Percentiles rank a stretch among this genome's conserved stretches.
phyloP scores from a whole-genome alignment of 371 early-diverging fungal species.

The Mucor racemosus region DNA sequence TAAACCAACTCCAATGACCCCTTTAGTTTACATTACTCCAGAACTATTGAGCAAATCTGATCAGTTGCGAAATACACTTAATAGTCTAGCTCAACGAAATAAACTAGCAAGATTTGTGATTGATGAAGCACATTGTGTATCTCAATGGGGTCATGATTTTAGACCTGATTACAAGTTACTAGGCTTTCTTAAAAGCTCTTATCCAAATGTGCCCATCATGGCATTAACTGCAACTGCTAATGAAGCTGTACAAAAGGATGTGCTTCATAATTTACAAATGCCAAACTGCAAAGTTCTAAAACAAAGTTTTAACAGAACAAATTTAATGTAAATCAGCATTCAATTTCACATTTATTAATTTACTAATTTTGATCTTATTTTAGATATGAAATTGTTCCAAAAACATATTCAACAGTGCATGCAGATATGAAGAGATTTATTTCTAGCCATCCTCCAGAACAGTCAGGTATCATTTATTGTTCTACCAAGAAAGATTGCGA shows the following conservation, averaged over 20 bases:
- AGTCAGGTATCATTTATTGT: conserved; percentile 99
- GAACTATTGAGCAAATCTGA: conserved; percentile 86
- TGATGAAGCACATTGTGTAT: conserved; percentile 97
- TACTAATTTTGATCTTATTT: neutral
- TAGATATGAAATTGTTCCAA: conserved; percentile 80
- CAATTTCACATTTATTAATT: no score
- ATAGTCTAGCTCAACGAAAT: conserved; percentile 60
- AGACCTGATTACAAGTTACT: conserved; percentile 82
- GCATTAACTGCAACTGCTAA: conserved; percentile 99
- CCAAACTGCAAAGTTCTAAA: conserved; percentile 70
- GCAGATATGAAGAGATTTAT: conserved; percentile 87
- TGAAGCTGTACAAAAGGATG: conserved; percentile 84
- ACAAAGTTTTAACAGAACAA: conserved; percentile 91
- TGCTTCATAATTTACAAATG: conserved; percentile 72
- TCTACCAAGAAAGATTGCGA: conserved; percentile 88
- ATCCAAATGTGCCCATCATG: conserved; percentile 91
- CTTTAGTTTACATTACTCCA: conserved; percentile 95
- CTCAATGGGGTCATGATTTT: conserved; percentile 96
- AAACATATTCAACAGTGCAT: conserved; percentile 46
- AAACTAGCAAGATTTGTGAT: conserved; percentile 92
- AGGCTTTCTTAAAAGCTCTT: conserved; percentile 65
- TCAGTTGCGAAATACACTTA: conserved; percentile 65
- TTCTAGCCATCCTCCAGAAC: conserved; percentile 57
- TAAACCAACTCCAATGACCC: conserved; percentile 32
- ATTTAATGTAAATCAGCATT: conserved; percentile 55